Conservation (phyloP, 176 grass and related monocot genomes). For the Musa troglodytarum region DNA sequence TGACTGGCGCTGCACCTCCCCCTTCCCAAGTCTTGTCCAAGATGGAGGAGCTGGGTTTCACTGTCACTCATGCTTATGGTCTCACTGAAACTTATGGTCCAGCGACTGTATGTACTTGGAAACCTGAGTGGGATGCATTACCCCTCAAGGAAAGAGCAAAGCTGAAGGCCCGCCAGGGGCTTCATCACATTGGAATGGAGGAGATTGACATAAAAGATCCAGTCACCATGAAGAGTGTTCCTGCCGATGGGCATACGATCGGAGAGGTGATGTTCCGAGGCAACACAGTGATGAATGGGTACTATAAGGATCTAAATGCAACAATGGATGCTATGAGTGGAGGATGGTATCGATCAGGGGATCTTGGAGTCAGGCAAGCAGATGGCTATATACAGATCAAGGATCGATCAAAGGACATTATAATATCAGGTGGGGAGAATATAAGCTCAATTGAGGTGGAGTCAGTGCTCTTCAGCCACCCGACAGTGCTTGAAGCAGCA, state of each 20-base stretch:
- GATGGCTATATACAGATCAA: conserved; percentile 73
- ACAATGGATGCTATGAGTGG: conserved; percentile 43
- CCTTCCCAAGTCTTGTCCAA: conserved; percentile 43
- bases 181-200: conserved; percentile 60
- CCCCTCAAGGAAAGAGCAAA: conserved; percentile 41
- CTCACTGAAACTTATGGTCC: conserved; percentile 87
- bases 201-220: conserved; percentile 71
- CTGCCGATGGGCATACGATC: conserved; percentile 50
- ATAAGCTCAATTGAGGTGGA: conserved; percentile 89
- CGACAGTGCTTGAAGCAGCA: conserved; percentile 54
- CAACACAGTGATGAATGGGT: conserved; percentile 86
- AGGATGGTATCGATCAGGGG: conserved; percentile 58
- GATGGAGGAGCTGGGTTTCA: conserved; percentile 66
- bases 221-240: conserved; percentile 45
- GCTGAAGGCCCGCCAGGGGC: conserved; percentile 68
- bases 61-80: conserved; percentile 60
- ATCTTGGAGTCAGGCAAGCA: conserved; percentile 51
- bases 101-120: conserved; percentile 53
- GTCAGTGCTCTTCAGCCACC: conserved; percentile 57
- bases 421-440: conserved; percentile 92
- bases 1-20: conserved; percentile 63
- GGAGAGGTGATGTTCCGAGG: conserved; percentile 86
- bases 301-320: conserved; percentile 62
- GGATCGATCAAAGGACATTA: conserved; percentile 80
- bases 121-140: conserved; percentile 70